phyloP scores from a whole-genome alignment of 176 grass and related monocot genomes.

The Miscanthus lutarioriparius region DNA sequence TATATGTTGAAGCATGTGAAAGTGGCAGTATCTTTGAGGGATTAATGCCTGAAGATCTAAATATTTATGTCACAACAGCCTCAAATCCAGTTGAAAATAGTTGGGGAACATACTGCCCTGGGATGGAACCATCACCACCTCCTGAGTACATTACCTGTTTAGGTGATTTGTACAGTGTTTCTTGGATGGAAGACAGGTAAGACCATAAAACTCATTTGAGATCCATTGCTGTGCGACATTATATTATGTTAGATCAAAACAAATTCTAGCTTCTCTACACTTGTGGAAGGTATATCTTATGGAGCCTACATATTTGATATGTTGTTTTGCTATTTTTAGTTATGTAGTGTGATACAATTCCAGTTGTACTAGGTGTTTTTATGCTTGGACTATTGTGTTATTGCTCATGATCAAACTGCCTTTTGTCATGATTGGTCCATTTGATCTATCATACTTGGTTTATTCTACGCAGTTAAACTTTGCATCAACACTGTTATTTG shows the following conservation, averaged over 20 bases:
- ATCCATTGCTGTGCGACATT: not conserved
- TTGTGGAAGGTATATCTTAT: conserved; percentile 24
- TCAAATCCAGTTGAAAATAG: conserved; percentile 76
- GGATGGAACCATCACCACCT: conserved; percentile 60
- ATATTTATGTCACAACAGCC: conserved; percentile 88
- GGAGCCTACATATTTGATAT: not conserved
- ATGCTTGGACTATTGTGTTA: not conserved
- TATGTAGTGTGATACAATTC: not conserved
- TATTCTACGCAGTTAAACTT: not conserved
- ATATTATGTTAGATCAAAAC: not conserved
- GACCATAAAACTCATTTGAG: conserved; percentile 23
- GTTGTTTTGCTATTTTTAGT: not conserved
- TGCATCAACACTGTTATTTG: not conserved
- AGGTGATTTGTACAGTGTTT: conserved; percentile 87
- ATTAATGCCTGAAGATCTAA: conserved; percentile 70
- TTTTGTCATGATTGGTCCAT: conserved; percentile 1
- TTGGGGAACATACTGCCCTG: conserved; percentile 90
- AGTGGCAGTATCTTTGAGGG: conserved; percentile 98
- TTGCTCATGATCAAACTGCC: not conserved
- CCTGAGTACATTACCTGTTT: conserved; percentile 73
- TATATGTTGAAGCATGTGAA: conserved; percentile 94
- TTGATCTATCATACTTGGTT: conserved; percentile 5
- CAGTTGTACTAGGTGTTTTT: not conserved
- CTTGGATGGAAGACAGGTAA: conserved; percentile 99
- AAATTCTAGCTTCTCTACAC: not conserved